A percentile compares a stretch with the other conserved stretches of the same genome.
These are phyloP conservation scores for Tetracentron sinense DNA, from an alignment of 164 flowering plant species.

Conservation along the genomic window DNA sequence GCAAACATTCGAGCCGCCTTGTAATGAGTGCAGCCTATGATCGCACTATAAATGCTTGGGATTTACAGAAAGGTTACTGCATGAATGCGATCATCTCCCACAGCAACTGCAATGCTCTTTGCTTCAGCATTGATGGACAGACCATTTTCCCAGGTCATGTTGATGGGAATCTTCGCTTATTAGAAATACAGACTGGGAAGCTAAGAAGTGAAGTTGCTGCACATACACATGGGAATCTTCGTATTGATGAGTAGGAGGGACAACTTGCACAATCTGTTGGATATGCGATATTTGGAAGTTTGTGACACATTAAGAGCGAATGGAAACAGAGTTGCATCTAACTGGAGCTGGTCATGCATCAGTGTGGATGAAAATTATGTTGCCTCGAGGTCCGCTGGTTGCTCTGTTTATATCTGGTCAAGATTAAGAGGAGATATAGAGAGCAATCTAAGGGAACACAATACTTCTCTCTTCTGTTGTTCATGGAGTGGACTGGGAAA, in stretches of 20 bases:
- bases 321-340: conserved; percentile 76
- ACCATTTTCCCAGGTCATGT: conserved; percentile 89
- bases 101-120: conserved; percentile 88
- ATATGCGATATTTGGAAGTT: conserved; percentile 74
- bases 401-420: conserved; percentile 83
- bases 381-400: conserved; percentile 86
- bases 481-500: conserved; percentile 93
- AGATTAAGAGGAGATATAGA: conserved; percentile 57
- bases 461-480: conserved; percentile 72
- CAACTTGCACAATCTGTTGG: conserved; percentile 83
- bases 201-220: conserved; percentile 83
- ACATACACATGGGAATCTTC: conserved; percentile 67
- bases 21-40: conserved; percentile 92
- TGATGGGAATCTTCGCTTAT: conserved; percentile 85
- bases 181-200: conserved; percentile 80
- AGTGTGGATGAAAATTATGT: conserved; percentile 86
- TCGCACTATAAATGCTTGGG: conserved; percentile 91
- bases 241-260: conserved; percentile 90
- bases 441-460: conserved; percentile 65
- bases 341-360: conserved; percentile 96
- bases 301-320: conserved; percentile 72
- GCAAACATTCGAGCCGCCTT: conserved; percentile 63
- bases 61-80: conserved; percentile 85
- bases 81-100: conserved; percentile 64
- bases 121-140: conserved; percentile 78